Percentiles rank a stretch among this genome's conserved stretches.
Evolutionary conservation across 1,284 basidiomycete genomes (phyloP).

Genomic region (Moesziomyces sp.): DNA sequence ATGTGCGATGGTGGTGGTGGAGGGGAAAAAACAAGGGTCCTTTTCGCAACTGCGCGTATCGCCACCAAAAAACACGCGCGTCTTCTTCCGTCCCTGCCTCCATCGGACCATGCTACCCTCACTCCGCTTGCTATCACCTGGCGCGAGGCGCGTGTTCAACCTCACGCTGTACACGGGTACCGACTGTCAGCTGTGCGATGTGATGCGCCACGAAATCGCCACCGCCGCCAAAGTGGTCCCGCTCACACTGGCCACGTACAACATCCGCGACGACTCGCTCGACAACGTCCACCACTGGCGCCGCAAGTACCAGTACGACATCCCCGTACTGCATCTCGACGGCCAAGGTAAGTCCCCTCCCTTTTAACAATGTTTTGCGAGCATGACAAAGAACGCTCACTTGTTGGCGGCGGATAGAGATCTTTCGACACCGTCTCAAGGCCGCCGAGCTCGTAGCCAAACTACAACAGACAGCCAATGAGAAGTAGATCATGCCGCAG

Average conservation of each 20-base stretch:
- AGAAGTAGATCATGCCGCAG: background rate
- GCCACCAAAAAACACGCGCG: no score
- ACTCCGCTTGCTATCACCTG: background rate
- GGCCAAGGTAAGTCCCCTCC: slow-evolving; percentile 21
- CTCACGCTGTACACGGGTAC: slow-evolving; percentile 63
- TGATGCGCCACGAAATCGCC: slow-evolving; percentile 52
- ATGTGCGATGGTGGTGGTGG: background rate
- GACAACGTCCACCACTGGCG: slow-evolving; percentile 58
- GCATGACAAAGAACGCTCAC: no score
- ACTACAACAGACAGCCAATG: slow-evolving; percentile 6
- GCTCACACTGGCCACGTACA: slow-evolving; percentile 55
- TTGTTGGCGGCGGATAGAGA: slow-evolving; percentile 10
- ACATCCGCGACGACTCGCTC: slow-evolving; percentile 61
- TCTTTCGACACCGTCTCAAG: slow-evolving; percentile 44
- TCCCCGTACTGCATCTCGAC: slow-evolving; percentile 59
- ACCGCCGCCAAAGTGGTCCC: slow-evolving; percentile 21
- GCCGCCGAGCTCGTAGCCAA: slow-evolving; percentile 22
- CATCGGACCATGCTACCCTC: slow-evolving; percentile 12
- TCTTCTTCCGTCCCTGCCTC: background rate
- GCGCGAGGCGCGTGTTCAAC: slow-evolving; percentile 1
- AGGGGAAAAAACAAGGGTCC: slow-evolving; percentile 19
- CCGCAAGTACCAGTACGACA: slow-evolving; percentile 66
- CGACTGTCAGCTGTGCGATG: slow-evolving; percentile 62
- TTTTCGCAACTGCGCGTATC: no score
- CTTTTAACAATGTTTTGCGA: no score